These are phyloP conservation scores for Ceratobasidium sp. DNA, from an alignment of 1,284 basidiomycete genomes.

Conservation along the genomic window DNA sequence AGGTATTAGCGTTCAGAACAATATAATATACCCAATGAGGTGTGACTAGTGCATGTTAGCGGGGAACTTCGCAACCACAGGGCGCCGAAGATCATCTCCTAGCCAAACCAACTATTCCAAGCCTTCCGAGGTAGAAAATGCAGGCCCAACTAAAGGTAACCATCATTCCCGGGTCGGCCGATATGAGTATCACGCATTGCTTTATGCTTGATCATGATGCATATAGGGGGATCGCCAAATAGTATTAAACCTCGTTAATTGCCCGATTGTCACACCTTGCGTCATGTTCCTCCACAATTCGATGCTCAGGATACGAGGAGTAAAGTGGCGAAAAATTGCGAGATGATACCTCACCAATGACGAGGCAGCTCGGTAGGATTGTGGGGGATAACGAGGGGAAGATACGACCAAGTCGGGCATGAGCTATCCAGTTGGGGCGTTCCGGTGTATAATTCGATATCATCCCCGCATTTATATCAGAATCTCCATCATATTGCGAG, in stretches of 20 bases:
- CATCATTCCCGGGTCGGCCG: not conserved
- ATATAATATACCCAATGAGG: not conserved
- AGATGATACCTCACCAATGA: not conserved
- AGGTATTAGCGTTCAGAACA: no score
- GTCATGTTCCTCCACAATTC: slow-evolving; percentile 22
- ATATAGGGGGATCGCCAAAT: slow-evolving; percentile 29
- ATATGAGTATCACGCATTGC: not conserved
- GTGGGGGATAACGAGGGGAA: not conserved
- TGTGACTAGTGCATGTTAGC: not conserved
- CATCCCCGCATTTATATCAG: slow-evolving; percentile 15
- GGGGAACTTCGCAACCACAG: not conserved
- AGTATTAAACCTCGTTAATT: not conserved
- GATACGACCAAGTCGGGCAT: not conserved
- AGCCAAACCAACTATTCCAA: not conserved
- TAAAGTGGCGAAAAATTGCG: not conserved
- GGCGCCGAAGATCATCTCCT: slow-evolving; percentile 3
- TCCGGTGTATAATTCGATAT: slow-evolving; percentile 5
- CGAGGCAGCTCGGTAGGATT: not conserved
- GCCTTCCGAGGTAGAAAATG: not conserved
- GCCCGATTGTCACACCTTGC: slow-evolving; percentile 9
- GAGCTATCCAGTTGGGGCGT: not conserved
- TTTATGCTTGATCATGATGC: slow-evolving; percentile 1
- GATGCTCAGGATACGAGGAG: not conserved
- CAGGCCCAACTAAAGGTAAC: not conserved
- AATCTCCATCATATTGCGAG: not conserved